Conservation (phyloP, 2,329 filamentous ascomycete species). For the Penicillium sp. region DNA sequence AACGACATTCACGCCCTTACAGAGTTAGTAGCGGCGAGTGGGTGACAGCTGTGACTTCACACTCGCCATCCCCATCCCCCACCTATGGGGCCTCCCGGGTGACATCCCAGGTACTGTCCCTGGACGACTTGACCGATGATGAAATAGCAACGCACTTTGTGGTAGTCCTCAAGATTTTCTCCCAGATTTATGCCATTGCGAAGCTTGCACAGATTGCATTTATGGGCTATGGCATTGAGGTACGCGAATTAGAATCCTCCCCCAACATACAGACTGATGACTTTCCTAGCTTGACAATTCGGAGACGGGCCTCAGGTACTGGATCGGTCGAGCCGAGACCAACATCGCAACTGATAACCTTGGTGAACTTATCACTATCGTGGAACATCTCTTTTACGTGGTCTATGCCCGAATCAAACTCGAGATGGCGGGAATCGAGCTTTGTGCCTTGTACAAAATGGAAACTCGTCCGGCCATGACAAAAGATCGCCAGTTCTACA, state of each 20-base stretch:
- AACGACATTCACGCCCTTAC: constrained; percentile 28
- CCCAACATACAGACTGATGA: not conserved
- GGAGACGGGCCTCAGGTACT: constrained; percentile 29
- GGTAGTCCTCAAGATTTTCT: constrained; percentile 31
- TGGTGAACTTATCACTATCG: constrained; percentile 31
- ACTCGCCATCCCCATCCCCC: not conserved
- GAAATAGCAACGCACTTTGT: constrained; percentile 24
- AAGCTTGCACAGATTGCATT: constrained; percentile 37
- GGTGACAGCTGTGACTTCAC: constrained; percentile 12
- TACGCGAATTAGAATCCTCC: constrained; percentile 15
- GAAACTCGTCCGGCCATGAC: constrained; percentile 19
- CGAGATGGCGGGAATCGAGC: constrained; percentile 38
- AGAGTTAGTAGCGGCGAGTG: constrained; percentile 33
- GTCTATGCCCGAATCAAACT: constrained; percentile 38
- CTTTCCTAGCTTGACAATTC: constrained; percentile 31
- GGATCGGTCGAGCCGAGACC: constrained; percentile 33
- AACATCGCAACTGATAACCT: constrained; percentile 29
- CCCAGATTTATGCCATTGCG: constrained; percentile 37
- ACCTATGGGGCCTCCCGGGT: not conserved
- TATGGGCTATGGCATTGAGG: constrained; percentile 35
- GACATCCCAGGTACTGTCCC: constrained; percentile 6
- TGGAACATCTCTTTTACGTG: constrained; percentile 40
- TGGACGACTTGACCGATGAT: constrained; percentile 20
- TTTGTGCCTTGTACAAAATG: constrained; percentile 33
- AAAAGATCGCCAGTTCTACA: constrained; percentile 17